Evolutionary conservation across 345 rosid species (phyloP).

Genomic region (Carallia brachiata): DNA sequence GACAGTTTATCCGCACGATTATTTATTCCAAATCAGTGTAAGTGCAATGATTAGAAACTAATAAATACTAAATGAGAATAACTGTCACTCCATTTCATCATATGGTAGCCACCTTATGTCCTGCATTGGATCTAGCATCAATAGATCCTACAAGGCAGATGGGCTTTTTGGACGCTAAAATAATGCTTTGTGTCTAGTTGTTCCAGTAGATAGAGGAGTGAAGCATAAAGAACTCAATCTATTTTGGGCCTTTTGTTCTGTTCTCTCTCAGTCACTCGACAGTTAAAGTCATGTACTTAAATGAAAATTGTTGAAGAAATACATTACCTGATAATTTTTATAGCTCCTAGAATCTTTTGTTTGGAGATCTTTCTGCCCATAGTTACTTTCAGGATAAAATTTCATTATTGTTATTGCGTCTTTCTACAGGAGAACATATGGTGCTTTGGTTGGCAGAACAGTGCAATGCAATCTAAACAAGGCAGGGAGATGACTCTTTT

Average conservation of each 20-base stretch:
- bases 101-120: no score
- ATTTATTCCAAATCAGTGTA: slow-evolving; percentile 61
- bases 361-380: not conserved
- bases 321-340: not conserved
- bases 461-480: slow-evolving; percentile 54
- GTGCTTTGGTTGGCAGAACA: slow-evolving; percentile 84
- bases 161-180: not conserved
- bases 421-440: slow-evolving; percentile 48
- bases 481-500: slow-evolving; percentile 61
- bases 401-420: slow-evolving; percentile 3
- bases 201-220: not conserved
- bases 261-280: not conserved
- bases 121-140: no score
- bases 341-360: not conserved
- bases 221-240: slow-evolving; percentile 1
- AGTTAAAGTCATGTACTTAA: no score
- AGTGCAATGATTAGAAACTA: slow-evolving; percentile 25
- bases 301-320: no score
- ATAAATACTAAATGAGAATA: not conserved
- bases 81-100: not conserved
- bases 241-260: slow-evolving; percentile 1
- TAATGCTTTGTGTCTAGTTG: not conserved
- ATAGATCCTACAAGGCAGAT: not conserved
- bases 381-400: not conserved
- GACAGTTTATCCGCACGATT: slow-evolving; percentile 62